These are phyloP conservation scores for Lentinula aciculospora DNA, from an alignment of 768 basidiomycete genomes.

Conservation along the genomic window DNA sequence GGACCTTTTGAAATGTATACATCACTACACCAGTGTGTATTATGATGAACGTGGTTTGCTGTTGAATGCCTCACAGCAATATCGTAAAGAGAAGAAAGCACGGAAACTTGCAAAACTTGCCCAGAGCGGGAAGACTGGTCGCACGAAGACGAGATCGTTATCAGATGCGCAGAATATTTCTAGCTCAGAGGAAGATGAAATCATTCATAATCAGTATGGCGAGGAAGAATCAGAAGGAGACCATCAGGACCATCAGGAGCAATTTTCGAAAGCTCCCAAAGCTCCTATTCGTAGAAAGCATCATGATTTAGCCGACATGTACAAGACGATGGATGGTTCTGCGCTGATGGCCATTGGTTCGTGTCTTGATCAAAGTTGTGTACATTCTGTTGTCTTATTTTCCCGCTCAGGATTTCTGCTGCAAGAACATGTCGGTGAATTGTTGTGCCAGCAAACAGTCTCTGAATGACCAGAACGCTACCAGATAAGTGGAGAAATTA, in stretches of 20 bases:
- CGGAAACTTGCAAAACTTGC: constrained; percentile 2
- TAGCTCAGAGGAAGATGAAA: constrained; percentile 2
- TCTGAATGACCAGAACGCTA: background rate
- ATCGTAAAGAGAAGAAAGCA: constrained; percentile 4
- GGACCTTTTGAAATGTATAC: constrained; percentile 49
- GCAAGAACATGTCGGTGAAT: constrained; percentile 28
- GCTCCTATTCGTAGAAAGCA: background rate
- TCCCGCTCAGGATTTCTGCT: constrained; percentile 36
- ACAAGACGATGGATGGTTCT: constrained; percentile 43
- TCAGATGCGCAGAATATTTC: background rate
- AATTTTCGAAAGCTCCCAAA: background rate
- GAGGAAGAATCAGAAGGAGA: constrained; percentile 3
- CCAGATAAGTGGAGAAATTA: background rate
- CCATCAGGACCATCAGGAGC: background rate
- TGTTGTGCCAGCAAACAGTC: background rate
- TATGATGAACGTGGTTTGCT: constrained; percentile 38
- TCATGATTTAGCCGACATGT: constrained; percentile 32
- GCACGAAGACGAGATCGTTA: background rate
- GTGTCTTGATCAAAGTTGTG: constrained; percentile 6
- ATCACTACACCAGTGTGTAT: constrained; percentile 42
- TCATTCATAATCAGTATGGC: background rate
- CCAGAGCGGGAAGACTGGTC: background rate
- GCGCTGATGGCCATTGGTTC: constrained; percentile 46
- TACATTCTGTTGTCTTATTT: background rate
- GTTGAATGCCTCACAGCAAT: constrained; percentile 24